Base-by-base conservation (phyloP, 2,329 filamentous ascomycete species). In the Neonectria ditissima region DNA sequence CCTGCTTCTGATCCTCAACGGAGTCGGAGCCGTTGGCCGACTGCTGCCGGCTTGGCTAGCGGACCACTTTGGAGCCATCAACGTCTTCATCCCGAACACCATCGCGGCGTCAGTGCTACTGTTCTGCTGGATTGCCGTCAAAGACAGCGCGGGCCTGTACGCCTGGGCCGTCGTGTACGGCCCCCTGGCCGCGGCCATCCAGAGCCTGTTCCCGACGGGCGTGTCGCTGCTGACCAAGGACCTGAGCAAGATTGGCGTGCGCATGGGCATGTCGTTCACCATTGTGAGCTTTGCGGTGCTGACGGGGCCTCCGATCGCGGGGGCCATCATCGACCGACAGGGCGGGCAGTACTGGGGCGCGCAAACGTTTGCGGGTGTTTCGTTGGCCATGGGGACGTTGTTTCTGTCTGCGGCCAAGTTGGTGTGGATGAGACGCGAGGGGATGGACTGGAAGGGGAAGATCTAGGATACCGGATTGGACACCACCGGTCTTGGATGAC, bases 1-100 rank as follows among this genome's bases (percentile, higher is more conserved):
- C 69, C 75, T 92, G 8, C 79, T 92, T 13, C 81, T 92, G 26
- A 79, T 92, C 4, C 80, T 91, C 72, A 93, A 92, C 76, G 88
- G 86, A 20, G 81, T 88, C 11, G 88, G 89, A 1, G 60, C 87
- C 14, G 61, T 86, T 2, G 88, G 88, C 10, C 85, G 90, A 0
- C 62, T 91, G 11, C 66, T 87, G 0, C 88, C 88, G 1, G 88
- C 84, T 73, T 79, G 83, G 66, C 67, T 89, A 1, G 88, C 89
- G 3, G 89, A 92, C 78, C 74, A 75, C 9, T 59, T 80, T 18
- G 90, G 91, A 0, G 81, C 86, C 0, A 74, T 92, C 62, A 92
- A 90, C 72, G 78, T 89, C 39, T 81, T 91, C 63, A 81, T 88
- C 28, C 83, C 89, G 0, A 75, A 75, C 9, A 77, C 77, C 1